Conservation (phyloP, 441 rosid genomes). For the Populus trichocarpa region DNA sequence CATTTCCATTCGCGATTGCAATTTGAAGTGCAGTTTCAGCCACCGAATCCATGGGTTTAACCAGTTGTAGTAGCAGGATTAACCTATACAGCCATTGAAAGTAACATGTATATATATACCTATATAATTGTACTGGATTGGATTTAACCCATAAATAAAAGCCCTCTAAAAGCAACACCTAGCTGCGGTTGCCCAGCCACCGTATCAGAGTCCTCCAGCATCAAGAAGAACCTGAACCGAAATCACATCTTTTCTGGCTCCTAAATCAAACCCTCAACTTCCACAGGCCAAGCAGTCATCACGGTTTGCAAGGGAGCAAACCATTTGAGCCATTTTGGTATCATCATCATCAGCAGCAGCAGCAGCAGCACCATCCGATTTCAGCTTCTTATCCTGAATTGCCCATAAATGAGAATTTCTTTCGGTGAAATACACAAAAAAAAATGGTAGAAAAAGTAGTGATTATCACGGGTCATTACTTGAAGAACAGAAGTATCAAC, state of each 20-base stretch:
- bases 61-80: neutral
- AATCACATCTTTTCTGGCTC: neutral
- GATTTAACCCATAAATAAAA: neutral
- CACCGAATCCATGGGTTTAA: neutral
- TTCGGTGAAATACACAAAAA: neutral
- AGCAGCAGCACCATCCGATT: no score
- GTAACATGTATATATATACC: no score
- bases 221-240: neutral
- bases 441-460: no score
- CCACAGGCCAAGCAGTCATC: constrained; percentile 93
- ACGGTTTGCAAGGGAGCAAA: constrained; percentile 75
- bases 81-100: constrained; percentile 5
- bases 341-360: constrained; percentile 27
- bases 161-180: neutral
- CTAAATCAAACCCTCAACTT: constrained; percentile 34
- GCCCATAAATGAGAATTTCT: neutral
- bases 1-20: neutral
- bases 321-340: constrained; percentile 75
- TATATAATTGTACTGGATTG: neutral
- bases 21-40: neutral
- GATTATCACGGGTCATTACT: constrained; percentile 24
- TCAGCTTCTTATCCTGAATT: no score
- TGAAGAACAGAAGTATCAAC: constrained; percentile 67
- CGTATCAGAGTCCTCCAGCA: neutral
- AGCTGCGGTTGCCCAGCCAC: neutral